Conservation (phyloP, 2,329 filamentous ascomycete genomes). For the Calonectria pauciramosa region DNA sequence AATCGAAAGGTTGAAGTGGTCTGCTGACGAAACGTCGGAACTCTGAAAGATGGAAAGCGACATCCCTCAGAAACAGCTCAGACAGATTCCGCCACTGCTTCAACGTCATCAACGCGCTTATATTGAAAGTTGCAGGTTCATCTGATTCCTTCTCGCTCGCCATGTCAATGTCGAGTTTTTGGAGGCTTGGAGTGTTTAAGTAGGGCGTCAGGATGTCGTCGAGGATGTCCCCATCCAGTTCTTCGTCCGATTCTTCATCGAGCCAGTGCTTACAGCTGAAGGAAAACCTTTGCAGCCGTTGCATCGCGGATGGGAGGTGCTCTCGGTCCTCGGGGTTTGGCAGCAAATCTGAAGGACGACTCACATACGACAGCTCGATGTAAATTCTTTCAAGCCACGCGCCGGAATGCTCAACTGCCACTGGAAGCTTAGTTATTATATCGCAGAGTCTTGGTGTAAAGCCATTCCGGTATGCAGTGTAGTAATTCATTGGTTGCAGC, state of each 20-base stretch:
- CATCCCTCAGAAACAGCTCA: not conserved
- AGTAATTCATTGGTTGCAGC: not conserved
- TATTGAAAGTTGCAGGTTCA: not conserved
- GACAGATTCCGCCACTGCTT: not conserved
- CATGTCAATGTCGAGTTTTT: not conserved
- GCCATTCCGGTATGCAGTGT: not conserved
- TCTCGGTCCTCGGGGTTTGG: not conserved
- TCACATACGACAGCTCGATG: not conserved
- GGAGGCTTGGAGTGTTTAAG: not conserved
- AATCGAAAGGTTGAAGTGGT: not conserved
- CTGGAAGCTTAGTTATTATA: not conserved
- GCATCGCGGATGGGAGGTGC: not conserved
- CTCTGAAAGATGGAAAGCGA: not conserved
- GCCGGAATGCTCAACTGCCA: not conserved
- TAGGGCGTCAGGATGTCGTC: not conserved
- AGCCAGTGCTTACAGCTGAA: not conserved
- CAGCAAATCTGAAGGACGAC: not conserved
- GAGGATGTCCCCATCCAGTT: not conserved
- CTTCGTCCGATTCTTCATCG: not conserved
- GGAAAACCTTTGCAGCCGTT: not conserved
- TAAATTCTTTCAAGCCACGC: not conserved
- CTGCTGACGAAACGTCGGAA: not conserved
- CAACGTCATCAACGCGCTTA: not conserved
- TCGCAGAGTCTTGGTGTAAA: not conserved
- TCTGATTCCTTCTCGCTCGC: not conserved